phyloP scores from a whole-genome alignment of 1,284 basidiomycete species.

The Vanrija pseudolonga region DNA sequence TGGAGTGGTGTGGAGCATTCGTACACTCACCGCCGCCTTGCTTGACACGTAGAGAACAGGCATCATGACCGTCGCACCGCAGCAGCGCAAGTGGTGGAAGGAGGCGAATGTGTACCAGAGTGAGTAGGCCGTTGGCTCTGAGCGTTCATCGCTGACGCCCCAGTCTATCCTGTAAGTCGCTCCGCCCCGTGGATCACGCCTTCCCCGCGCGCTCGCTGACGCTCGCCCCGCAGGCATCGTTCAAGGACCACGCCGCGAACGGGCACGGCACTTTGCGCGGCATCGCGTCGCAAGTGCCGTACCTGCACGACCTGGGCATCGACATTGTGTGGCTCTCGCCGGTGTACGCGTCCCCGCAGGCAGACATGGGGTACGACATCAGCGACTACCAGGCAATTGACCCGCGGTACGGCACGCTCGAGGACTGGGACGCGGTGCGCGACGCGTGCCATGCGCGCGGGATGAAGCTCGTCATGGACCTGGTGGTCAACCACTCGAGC shows the following conservation, averaged over 20 bases:
- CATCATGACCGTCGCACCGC: too few species aligned
- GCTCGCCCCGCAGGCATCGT: slow-evolving; percentile 33
- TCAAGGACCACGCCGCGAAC: slow-evolving; percentile 27
- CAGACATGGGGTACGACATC: slow-evolving; percentile 46
- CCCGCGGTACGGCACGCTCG: slow-evolving; percentile 49
- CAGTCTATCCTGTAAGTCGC: slow-evolving; percentile 24
- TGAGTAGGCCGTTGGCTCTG: too few species aligned
- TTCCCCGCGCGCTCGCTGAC: slow-evolving; percentile 17
- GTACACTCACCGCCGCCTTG: too few species aligned
- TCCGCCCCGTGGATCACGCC: slow-evolving; percentile 7
- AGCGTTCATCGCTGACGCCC: too few species aligned
- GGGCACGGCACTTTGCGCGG: slow-evolving; percentile 51
- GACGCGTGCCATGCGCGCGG: slow-evolving; percentile 42
- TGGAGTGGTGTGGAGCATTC: too few species aligned
- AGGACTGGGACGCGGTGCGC: slow-evolving; percentile 49
- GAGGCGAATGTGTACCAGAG: slow-evolving; percentile 37
- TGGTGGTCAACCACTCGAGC: slow-evolving; percentile 53
- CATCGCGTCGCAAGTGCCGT: slow-evolving; percentile 50
- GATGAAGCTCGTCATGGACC: slow-evolving; percentile 51
- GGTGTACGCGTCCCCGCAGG: slow-evolving; percentile 37
- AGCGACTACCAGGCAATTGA: slow-evolving; percentile 50
- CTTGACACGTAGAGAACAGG: too few species aligned
- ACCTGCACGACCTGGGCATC: slow-evolving; percentile 51
- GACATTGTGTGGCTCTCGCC: slow-evolving; percentile 50
- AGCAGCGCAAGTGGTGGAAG: slow-evolving; percentile 39